Base-by-base conservation (phyloP, 2,329 filamentous ascomycete genomes). In the Zarea fungicola region DNA sequence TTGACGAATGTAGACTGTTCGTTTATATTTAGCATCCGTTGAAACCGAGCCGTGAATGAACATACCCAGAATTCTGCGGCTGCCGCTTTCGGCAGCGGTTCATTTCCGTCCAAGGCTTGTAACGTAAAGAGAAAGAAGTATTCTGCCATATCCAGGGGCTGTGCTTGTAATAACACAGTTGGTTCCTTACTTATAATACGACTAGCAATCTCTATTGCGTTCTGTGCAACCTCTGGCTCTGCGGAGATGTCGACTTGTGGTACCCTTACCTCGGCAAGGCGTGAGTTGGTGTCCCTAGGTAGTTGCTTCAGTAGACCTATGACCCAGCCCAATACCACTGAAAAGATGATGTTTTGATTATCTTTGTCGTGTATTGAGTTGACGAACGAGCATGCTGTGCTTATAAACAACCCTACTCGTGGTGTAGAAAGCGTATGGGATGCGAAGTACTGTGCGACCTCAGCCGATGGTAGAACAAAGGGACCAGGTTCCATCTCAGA, bases 31-130 rank as follows among this genome's bases (percentile, higher is more conserved):
- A 49, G 46, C 5, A 37, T 10, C 11, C 10, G 7, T 37, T 3
- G 8, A 8, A 23, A 13, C 10, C 8, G 2, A n/a, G 19, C 25
- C 13, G 21, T 18, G 6, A 6, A 7, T n/a, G 25, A 23, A 60
- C 74, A 56, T 66, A 85, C 83, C 87, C 89, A 93, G 53, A 95
- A 87, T 23, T 85, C 81, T 8, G 83, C 80, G 2, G 88, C 80
- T 3, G 85, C 80, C 25, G 78, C 78, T 66, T 93, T 95, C 0
- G 87, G 85, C 9, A 95, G 69, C 1, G 85, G 82, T 51, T 93
- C 88, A 25, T 76, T 80, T 11, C 84, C 84, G 36, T 83, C 77
- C 6, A 95, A 68, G 7, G 87, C 82, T 56, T 80, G 77, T 11
- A 93, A 69, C 0, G 83, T 78, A 58, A 92, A 91, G 46, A 83